These are phyloP conservation scores for Hyaloscypha variabilis DNA, from an alignment of 495 filamentous ascomycete species.

Conservation along the genomic window DNA sequence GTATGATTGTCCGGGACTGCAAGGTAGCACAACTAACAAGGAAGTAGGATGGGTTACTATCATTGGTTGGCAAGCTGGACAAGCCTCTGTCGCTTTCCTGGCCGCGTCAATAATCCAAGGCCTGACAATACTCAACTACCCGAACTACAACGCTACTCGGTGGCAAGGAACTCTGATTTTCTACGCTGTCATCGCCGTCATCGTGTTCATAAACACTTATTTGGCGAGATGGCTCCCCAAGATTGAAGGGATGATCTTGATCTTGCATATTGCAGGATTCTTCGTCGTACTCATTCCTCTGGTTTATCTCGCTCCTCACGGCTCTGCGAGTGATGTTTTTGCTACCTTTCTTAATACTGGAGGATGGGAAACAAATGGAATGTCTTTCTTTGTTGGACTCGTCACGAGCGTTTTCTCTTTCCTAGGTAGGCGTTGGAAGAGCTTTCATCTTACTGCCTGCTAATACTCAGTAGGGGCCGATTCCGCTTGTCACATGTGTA, in stretches of 20 bases:
- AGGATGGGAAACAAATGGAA: constrained; percentile 40
- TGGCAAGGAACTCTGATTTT: constrained; percentile 56
- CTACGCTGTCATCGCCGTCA: constrained; percentile 41
- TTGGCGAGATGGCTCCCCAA: constrained; percentile 40
- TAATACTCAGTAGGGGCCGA: constrained; percentile 28
- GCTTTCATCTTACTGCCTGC: not conserved
- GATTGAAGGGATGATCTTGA: constrained; percentile 44
- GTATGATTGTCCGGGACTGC: constrained; percentile 2
- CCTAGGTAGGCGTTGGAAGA: constrained; percentile 30
- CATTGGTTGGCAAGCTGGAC: constrained; percentile 21
- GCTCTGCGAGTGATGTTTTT: constrained; percentile 43
- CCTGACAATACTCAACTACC: constrained; percentile 29
- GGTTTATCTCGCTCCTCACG: constrained; percentile 33
- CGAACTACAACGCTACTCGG: constrained; percentile 37
- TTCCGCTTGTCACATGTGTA: constrained; percentile 31
- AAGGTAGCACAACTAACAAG: constrained; percentile 2
- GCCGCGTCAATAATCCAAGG: constrained; percentile 24
- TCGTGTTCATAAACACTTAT: constrained; percentile 35
- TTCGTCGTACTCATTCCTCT: constrained; percentile 51
- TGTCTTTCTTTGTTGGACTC: constrained; percentile 48
- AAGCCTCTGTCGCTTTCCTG: constrained; percentile 13
- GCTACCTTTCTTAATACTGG: constrained; percentile 45
- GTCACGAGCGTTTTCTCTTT: constrained; percentile 42
- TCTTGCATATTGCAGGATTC: constrained; percentile 50
- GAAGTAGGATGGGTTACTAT: constrained; percentile 23